A percentile compares a stretch with the other conserved stretches of the same genome.
phyloP scores from a whole-genome alignment of 768 basidiomycete species.

The Inosperma sp. region DNA sequence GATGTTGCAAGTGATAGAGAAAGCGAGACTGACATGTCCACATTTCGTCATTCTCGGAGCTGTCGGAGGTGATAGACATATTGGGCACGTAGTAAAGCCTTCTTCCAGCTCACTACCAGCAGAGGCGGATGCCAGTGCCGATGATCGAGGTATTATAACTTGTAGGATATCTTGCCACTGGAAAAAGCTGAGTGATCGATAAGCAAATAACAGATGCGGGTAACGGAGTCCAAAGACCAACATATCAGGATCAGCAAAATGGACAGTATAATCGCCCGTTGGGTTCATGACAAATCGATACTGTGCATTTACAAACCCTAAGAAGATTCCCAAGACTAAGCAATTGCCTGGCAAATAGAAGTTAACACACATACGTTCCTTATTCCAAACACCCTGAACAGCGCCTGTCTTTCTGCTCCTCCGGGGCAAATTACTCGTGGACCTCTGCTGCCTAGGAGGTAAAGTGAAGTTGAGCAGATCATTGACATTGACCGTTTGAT shows the following conservation, averaged over 20 bases:
- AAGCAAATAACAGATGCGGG: slow-evolving; percentile 8
- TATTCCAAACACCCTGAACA: slow-evolving; percentile 73
- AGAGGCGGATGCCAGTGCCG: slow-evolving; percentile 64
- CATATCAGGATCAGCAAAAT: slow-evolving; percentile 98
- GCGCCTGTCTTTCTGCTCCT: slow-evolving; percentile 68
- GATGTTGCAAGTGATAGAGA: slow-evolving; percentile 10
- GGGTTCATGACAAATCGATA: slow-evolving; percentile 96
- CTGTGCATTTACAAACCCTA: slow-evolving; percentile 94
- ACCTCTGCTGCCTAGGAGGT: slow-evolving; percentile 75
- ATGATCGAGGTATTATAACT: slow-evolving; percentile 84
- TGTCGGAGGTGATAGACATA: slow-evolving; percentile 87
- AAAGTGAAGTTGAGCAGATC: slow-evolving; percentile 93
- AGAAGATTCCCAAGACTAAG: not conserved
- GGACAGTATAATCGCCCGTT: slow-evolving; percentile 84
- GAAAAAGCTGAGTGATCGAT: slow-evolving; percentile 59
- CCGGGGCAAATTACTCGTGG: slow-evolving; percentile 55
- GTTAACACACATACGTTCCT: slow-evolving; percentile 69
- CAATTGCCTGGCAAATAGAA: not conserved
- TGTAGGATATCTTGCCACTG: slow-evolving; percentile 97
- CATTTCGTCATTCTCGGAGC: slow-evolving; percentile 96
- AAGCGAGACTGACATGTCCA: slow-evolving; percentile 74
- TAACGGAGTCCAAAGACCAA: slow-evolving; percentile 38
- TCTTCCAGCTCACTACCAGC: slow-evolving; percentile 47
- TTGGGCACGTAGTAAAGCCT: slow-evolving; percentile 79
- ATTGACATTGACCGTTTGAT: slow-evolving; percentile 59